phyloP scores from a whole-genome alignment of 2,329 filamentous ascomycete species.

The Claviceps cyperi region DNA sequence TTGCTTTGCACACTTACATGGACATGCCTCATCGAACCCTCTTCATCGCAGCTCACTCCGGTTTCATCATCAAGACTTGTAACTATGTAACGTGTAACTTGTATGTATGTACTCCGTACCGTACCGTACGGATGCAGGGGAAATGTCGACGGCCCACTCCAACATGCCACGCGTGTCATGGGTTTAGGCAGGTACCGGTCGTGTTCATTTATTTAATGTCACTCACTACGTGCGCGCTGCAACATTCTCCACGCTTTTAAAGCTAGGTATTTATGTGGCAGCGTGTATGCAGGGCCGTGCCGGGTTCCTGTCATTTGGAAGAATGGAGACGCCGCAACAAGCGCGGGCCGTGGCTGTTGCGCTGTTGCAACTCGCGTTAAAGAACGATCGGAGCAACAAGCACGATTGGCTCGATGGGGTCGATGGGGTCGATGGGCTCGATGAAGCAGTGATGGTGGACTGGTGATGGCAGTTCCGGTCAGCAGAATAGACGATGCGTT shows the following conservation, averaged over 20 bases:
- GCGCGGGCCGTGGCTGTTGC: background rate
- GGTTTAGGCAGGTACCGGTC: background rate
- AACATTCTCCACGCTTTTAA: too few species aligned
- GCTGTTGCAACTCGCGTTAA: background rate
- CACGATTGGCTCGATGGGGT: background rate
- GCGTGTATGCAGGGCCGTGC: too few species aligned
- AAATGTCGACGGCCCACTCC: too few species aligned
- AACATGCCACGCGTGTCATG: background rate
- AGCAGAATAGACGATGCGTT: too few species aligned
- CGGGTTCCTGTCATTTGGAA: background rate
- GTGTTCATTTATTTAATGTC: background rate
- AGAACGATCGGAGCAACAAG: background rate
- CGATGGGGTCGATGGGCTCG: background rate
- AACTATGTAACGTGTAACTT: too few species aligned
- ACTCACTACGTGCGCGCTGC: background rate
- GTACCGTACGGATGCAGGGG: too few species aligned
- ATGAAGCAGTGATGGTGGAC: too few species aligned
- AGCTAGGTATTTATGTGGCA: too few species aligned
- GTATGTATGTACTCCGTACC: too few species aligned
- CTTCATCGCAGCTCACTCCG: background rate
- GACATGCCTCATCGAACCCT: background rate
- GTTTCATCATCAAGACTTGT: too few species aligned
- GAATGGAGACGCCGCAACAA: background rate
- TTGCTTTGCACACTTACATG: background rate
- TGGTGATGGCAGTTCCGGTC: too few species aligned